A percentile compares a stretch with the other conserved stretches of the same genome.
These are phyloP conservation scores for Mangifera indica DNA, from an alignment of 345 rosid genomes.

Conservation along the genomic window DNA sequence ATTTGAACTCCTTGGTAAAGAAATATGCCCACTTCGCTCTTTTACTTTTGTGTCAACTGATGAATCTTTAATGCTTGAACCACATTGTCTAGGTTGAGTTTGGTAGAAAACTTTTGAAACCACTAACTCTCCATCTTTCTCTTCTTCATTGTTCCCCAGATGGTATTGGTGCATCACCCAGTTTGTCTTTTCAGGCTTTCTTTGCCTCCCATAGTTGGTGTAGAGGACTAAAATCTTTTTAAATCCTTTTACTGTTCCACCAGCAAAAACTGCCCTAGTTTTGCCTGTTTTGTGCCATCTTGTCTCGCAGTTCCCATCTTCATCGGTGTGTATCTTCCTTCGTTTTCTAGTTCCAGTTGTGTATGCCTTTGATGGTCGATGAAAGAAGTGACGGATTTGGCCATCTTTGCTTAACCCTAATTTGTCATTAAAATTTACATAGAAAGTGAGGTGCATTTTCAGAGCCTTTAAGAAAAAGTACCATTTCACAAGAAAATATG, in stretches of 20 bases:
- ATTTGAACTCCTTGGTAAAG: constrained; percentile 12
- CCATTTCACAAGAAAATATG: neutral
- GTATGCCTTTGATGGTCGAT: constrained; percentile 91
- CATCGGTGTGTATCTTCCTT: constrained; percentile 70
- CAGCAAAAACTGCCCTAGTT: constrained; percentile 58
- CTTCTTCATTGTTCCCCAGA: constrained; percentile 74
- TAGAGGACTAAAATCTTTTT: constrained; percentile 88
- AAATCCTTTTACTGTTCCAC: constrained; percentile 61
- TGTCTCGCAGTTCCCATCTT: constrained; percentile 77
- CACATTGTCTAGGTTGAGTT: constrained; percentile 85
- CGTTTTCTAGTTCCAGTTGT: constrained; percentile 88
- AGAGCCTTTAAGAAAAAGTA: neutral
- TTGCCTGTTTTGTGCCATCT: constrained; percentile 98
- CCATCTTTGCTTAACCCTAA: constrained; percentile 85
- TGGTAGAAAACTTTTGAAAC: constrained; percentile 89
- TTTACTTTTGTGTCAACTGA: constrained; percentile 14
- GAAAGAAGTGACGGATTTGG: constrained; percentile 86
- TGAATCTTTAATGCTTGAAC: constrained; percentile 27
- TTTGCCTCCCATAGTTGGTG: constrained; percentile 83
- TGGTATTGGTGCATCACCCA: constrained; percentile 99
- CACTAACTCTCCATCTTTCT: constrained; percentile 84
- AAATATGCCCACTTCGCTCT: constrained; percentile 16
- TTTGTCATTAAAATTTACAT: constrained; percentile 10
- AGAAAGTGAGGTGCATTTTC: neutral
- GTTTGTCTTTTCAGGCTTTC: constrained; percentile 83